Base-by-base conservation (phyloP, 2,329 filamentous ascomycete genomes). In the Metarhizium sp. region DNA sequence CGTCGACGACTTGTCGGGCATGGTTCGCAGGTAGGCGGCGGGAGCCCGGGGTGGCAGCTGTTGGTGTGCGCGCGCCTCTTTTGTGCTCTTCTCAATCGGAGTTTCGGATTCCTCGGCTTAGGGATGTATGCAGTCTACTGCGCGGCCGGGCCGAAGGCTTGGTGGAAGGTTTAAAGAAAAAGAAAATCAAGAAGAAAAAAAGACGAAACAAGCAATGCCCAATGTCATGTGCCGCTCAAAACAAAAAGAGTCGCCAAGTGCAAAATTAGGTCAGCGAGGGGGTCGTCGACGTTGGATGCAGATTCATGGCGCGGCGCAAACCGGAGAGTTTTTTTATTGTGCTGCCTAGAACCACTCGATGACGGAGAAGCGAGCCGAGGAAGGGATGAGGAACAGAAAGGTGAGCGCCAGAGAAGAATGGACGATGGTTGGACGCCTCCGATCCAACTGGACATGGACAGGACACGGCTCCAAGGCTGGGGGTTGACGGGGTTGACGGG, bases 1-100 rank as follows among this genome's bases (percentile, higher is more conserved):
- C 30, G 69, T 68, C 54, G 62, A 60, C 57, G 70, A 63, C 59
- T 69, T 72, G 51, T 71, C 69, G 57, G 67, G 68, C 71, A 73
- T 73, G 59, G 56, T 62, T 54, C 57, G 51, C 6, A 8, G 36
- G 18, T 30, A 36, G 6, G 30, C 20, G 30, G 32, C 40, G 18
- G 38, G 49, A 32, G 46, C 25, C 38, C 60, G 63, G 57, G 58
- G 4, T 48, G 45, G 13, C 25, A 48, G 7, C 11, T 29, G 20
- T 29, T 6, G 45, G 14, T 20, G 25, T 11, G 11, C 45, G 25
- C 45, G 25, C 8, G n/a, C 16, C 10, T 29, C 11, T n/a, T 48
- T 45, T 45, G 6, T 45, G 7, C 20, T 45, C 14, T 20, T 48
- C 7, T 13, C 45, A 30, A 29, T 13, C 45, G 45, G 14, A 16